A percentile compares a stretch with the other conserved stretches of the same genome.
Conservation (phyloP, 106 monocot species). For the Acorus calamus region DNA sequence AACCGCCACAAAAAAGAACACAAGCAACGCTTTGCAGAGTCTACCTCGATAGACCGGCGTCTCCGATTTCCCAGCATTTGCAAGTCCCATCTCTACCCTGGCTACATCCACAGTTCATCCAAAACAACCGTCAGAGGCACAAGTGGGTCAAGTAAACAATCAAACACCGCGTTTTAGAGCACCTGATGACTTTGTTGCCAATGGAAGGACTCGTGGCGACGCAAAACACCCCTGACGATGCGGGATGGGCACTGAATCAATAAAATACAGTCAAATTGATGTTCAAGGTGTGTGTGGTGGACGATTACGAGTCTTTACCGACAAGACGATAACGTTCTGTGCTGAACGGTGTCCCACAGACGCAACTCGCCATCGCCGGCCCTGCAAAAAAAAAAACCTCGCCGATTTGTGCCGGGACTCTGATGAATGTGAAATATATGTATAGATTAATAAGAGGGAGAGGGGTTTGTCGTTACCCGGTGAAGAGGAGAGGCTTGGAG, state of each 20-base stretch:
- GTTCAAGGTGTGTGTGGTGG: no score
- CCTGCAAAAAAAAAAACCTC: conserved; percentile 2
- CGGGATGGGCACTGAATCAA: conserved; percentile 72
- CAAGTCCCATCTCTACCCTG: conserved; percentile 91
- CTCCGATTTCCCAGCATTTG: conserved; percentile 78
- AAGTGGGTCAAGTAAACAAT: neutral
- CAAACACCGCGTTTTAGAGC: neutral
- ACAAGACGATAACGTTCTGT: conserved; percentile 47
- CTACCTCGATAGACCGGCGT: conserved; percentile 70
- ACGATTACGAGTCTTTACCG: no score
- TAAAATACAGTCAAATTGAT: no score
- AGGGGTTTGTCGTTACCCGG: conserved; percentile 24
- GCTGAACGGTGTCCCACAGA: conserved; percentile 67
- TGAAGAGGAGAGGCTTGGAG: conserved; percentile 53
- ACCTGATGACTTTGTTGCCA: conserved; percentile 67
- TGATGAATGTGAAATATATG: no score
- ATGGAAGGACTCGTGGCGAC: conserved; percentile 48
- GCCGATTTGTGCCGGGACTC: neutral
- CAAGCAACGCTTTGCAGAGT: neutral
- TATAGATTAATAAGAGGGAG: no score
- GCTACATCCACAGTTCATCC: conserved; percentile 25
- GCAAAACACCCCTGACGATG: conserved; percentile 58
- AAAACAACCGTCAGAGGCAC: neutral
- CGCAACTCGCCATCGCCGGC: conserved; percentile 66
- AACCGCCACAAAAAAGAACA: neutral